phyloP scores from a whole-genome alignment of 2,329 filamentous ascomycete genomes.

The Metarhizium sp. region DNA sequence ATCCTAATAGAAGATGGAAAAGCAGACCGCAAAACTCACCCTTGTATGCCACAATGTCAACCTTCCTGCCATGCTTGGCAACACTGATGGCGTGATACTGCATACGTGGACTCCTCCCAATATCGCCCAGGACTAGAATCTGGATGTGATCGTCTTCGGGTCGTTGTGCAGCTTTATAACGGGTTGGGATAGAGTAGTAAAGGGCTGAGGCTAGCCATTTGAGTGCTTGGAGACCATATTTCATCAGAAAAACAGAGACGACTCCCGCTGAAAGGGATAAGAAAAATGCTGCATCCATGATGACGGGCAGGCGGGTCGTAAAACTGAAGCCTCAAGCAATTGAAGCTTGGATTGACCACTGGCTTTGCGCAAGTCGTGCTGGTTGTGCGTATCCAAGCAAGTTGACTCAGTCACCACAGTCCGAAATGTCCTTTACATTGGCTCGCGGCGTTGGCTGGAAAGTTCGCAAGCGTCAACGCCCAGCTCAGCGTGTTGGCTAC shows the following conservation, averaged over 20 bases:
- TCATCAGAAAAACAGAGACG: conserved; percentile 22
- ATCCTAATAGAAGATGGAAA: background rate
- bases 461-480: too few relatives aligned
- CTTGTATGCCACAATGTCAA: conserved; percentile 81
- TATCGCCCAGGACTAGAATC: conserved; percentile 87
- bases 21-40: conserved; percentile 35
- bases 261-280: conserved; percentile 25
- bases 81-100: conserved; percentile 95
- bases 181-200: conserved; percentile 21
- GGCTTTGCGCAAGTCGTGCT: background rate
- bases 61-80: conserved; percentile 67
- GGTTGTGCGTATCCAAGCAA: background rate
- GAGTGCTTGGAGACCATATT: conserved; percentile 12
- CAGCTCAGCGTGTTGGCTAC: too few relatives aligned
- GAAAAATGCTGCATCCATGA: conserved; percentile 18
- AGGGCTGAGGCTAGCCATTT: conserved; percentile 15
- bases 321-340: background rate
- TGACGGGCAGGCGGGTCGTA: background rate
- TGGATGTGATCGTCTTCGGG: conserved; percentile 47
- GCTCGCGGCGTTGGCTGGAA: too few relatives aligned
- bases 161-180: conserved; percentile 23
- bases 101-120: conserved; percentile 94
- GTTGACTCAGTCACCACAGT: background rate
- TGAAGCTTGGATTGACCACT: background rate
- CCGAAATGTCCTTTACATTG: background rate